Evolutionary conservation across 2,329 filamentous ascomycete genomes (phyloP).

Genomic region (Alternaria conjuncta): DNA sequence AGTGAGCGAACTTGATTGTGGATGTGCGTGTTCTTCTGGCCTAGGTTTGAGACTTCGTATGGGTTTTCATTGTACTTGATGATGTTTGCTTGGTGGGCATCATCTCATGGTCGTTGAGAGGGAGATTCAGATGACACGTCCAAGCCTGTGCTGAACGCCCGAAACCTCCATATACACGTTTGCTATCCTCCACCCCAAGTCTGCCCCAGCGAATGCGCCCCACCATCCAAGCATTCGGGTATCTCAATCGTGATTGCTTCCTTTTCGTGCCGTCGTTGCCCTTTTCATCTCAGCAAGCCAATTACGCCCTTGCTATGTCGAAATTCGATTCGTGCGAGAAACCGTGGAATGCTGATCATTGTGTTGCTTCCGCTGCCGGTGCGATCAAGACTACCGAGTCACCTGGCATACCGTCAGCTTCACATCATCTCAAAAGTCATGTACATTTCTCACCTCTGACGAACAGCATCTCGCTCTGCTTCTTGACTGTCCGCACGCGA

Average conservation of each 20-base stretch:
- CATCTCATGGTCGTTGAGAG: neutral
- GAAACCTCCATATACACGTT: neutral
- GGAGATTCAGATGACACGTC: neutral
- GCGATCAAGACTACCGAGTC: conserved; percentile 60
- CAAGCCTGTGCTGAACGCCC: neutral
- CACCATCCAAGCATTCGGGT: conserved; percentile 22
- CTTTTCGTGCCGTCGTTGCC: neutral
- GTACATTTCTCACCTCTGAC: conserved; percentile 73
- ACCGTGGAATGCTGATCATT: conserved; percentile 24
- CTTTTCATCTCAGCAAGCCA: neutral
- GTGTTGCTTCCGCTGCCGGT: conserved; percentile 40
- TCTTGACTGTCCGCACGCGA: conserved; percentile 75
- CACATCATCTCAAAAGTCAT: neutral
- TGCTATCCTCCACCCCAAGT: neutral
- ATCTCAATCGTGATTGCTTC: conserved; percentile 23
- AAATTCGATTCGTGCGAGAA: conserved; percentile 11
- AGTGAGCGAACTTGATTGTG: neutral
- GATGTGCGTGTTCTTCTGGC: neutral
- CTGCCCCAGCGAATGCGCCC: neutral
- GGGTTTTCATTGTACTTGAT: neutral
- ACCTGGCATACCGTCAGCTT: conserved; percentile 38
- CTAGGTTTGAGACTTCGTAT: neutral
- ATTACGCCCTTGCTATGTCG: neutral
- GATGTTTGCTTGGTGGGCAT: neutral
- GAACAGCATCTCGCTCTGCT: conserved; percentile 98